These are phyloP conservation scores for Pseudisothecium myosuroides DNA, from an alignment of 225 moss, liverwort and hornwort species.

Conservation along the genomic window DNA sequence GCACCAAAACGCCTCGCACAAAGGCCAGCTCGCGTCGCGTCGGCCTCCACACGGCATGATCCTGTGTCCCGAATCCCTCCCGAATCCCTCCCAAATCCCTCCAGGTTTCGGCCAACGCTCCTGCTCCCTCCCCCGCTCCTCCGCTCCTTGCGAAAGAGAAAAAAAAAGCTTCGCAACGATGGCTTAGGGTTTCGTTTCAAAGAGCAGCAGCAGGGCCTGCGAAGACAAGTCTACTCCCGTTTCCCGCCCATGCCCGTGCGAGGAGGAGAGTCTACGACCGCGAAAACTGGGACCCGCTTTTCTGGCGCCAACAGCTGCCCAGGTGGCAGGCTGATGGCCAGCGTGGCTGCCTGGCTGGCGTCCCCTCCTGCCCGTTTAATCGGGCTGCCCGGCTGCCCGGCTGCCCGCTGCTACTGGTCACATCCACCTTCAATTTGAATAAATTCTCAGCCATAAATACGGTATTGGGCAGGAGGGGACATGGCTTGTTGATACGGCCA, in stretches of 20 bases:
- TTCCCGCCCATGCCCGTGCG: neutral
- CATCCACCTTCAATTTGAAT: neutral
- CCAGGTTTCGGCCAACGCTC: neutral
- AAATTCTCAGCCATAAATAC: neutral
- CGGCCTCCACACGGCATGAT: conserved; percentile 11
- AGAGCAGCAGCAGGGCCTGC: neutral
- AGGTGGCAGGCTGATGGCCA: neutral
- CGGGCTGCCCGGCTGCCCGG: neutral
- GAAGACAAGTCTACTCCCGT: neutral
- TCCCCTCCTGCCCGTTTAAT: neutral
- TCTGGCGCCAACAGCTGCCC: conserved; percentile 8
- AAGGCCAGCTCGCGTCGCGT: neutral
- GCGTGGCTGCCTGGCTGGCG: conserved; percentile 6
- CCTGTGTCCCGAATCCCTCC: neutral
- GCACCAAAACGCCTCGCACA: neutral
- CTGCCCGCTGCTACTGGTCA: neutral
- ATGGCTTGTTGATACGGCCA: neutral
- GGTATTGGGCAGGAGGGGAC: neutral
- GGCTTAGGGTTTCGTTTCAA: conserved; percentile 33
- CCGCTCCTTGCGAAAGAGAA: conserved; percentile 14
- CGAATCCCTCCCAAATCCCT: too few relatives aligned
- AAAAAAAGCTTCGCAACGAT: neutral
- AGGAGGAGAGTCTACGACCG: neutral
- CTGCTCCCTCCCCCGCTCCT: neutral
- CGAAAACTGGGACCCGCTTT: neutral